Percentiles rank a stretch among this genome's conserved stretches.
These are phyloP conservation scores for Lactifluus hygrophoroides DNA, from an alignment of 768 basidiomycete species.

Conservation along the genomic window DNA sequence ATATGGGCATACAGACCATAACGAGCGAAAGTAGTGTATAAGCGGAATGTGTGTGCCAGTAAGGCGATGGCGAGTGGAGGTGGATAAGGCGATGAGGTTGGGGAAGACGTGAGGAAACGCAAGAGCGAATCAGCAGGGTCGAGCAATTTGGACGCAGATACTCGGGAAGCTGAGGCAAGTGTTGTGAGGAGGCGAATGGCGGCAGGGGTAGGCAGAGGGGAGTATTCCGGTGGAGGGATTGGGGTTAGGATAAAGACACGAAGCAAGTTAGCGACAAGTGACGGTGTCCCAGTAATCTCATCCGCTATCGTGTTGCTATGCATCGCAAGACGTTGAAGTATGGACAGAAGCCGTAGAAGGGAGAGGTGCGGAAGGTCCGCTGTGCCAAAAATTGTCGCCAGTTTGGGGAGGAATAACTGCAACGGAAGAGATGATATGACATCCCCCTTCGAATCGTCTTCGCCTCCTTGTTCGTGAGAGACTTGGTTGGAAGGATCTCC, in stretches of 20 bases:
- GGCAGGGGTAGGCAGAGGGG: conserved; percentile 32
- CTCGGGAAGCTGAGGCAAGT: conserved; percentile 58
- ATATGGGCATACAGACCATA: conserved; percentile 75
- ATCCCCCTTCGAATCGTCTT: conserved; percentile 23
- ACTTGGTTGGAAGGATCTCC: conserved; percentile 19
- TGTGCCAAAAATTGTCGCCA: conserved; percentile 33
- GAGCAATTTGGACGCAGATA: conserved; percentile 49
- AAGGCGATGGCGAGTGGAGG: conserved; percentile 35
- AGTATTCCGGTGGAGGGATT: conserved; percentile 33
- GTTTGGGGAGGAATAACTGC: conserved; percentile 43
- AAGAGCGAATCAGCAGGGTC: conserved; percentile 57
- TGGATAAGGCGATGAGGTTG: conserved; percentile 35
- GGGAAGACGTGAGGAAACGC: conserved; percentile 58
- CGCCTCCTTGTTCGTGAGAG: conserved; percentile 24
- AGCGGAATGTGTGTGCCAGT: conserved; percentile 45
- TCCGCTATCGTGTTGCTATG: conserved; percentile 47
- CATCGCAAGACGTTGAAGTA: conserved; percentile 54
- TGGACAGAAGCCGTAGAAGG: conserved; percentile 44
- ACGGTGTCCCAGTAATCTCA: conserved; percentile 41
- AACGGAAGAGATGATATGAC: conserved; percentile 32
- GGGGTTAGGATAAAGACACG: conserved; percentile 50
- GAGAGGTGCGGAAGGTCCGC: conserved; percentile 42
- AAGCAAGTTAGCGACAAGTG: conserved; percentile 44
- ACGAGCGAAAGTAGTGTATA: conserved; percentile 57
- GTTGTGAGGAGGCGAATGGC: conserved; percentile 51